Base-by-base conservation (phyloP, 305 asterid species). In the Fraxinus angustifolia region DNA sequence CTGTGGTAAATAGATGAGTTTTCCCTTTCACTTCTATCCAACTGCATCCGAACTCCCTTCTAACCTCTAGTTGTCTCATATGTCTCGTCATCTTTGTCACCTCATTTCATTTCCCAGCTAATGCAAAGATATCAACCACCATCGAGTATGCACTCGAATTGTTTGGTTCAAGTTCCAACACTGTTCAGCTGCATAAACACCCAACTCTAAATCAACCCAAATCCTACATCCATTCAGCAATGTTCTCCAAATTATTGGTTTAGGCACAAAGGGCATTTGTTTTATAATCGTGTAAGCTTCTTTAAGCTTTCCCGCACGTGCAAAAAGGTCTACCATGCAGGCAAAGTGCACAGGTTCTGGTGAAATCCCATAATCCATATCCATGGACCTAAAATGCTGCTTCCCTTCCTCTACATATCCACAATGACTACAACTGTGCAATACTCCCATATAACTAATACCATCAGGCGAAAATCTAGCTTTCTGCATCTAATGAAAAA, bases 291-390 rank as follows among this genome's bases (percentile, higher is more conserved):
- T 31, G 14, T 80, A 58, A 33, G 89, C 89, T 19, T 73, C 79
- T 71, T 79, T 72, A 17, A 88, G 82, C 26, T 73, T 70, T 30
- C 89, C 88, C 11, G 89, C 83, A 56, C 91, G 84, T 81, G 89
- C 84, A 31, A 82, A 40, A 58, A 88, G 78, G 79, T 88, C 91
- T 38, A 88, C 91, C 90, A 88, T 78, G 85, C 87, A 80, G 75
- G 85, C 45, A 75, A 84, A 85, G 71, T 88, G 90, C 14, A 75
- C 87, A 23, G 75, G 82, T 75, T 79, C 85, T 6, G 88, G 91
- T 19, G 73, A 58, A 67, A 88, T 82, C 38, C 82, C 67, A 31
- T 76, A 80, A 79, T 85, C 78, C 48, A 5, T 77, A 31, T 65
- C 77, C 90, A 88, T 87, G 71, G 87, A 83, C 26, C 74, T 75